Evolutionary conservation across 768 basidiomycete genomes (phyloP), one percentile per base, ranked within the genome.

Genomic region (Leccinum pellstonianum): DNA sequence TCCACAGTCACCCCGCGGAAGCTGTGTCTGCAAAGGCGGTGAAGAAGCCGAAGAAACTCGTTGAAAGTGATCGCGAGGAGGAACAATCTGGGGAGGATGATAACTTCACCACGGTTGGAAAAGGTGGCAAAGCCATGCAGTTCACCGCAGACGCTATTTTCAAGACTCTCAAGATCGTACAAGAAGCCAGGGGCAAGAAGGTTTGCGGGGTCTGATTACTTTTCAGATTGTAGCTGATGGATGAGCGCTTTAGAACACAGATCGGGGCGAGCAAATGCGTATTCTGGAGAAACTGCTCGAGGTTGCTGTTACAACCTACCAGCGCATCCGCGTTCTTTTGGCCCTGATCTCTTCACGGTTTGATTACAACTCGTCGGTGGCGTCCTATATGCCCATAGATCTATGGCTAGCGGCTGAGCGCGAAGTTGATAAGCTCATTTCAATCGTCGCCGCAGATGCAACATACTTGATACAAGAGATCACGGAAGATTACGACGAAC

Each of bases 121-220:
- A 86, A 72, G 92, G 94, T 41, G 95, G 95, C 23, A 93, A 88
- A 73, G 80, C 81, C 6, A 83, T 93, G 75, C 86, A 88, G 58
- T 89, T 90, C 64, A 91, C 92, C 4, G 75, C 92, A 3, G 93
- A 95, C 57, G 82, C 83, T 19, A 92, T 98, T 61, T 94, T 95
- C 81, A 97, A 98, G 76, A 91, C 87, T 61, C 82, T 99, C 35
- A 90, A 94, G 69, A 82, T 88, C 27, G 86, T 98, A 21, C 88
- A 96, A 71, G 97, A 98, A 66, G 93, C 93, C 51, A 86, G 97
- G 58, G 97, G 97, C 12, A 93, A 94, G 77, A 98, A 98, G 86
- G 95, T 95, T 33, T 41, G 80, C 62, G 25, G n/a, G 14, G 5
- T 33, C 25, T 17, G n/a, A 11, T 27, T 21, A 25, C 21, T 4